These are phyloP conservation scores for Candida jianshihensis DNA, from an alignment of 805 yeast genomes.

Conservation along the genomic window DNA sequence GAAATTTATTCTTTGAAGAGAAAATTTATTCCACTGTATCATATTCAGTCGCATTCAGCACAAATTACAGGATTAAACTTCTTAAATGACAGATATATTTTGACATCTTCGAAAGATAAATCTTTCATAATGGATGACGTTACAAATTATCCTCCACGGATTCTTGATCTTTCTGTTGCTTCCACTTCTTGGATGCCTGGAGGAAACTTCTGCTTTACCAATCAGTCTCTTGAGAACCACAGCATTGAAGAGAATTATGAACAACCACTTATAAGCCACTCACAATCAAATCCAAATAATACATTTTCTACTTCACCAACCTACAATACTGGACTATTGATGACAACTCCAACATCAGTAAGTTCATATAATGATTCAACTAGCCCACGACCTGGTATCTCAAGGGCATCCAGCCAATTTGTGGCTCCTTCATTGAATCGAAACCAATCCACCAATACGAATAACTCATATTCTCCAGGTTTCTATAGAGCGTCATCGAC, in stretches of 20 bases:
- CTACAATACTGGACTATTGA: background rate
- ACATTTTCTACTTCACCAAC: conserved; percentile 13
- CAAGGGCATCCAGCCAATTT: conserved; percentile 15
- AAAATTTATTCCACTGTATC: conserved; percentile 61
- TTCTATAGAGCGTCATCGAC: background rate
- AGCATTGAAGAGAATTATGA: background rate
- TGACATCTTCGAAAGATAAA: conserved; percentile 48
- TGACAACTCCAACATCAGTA: conserved; percentile 8
- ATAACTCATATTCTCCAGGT: background rate
- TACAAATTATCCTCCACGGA: conserved; percentile 31
- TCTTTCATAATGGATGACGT: conserved; percentile 42
- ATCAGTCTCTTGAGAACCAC: conserved; percentile 29
- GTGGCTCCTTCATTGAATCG: conserved; percentile 14
- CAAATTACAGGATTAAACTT: conserved; percentile 53
- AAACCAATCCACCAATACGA: conserved; percentile 11
- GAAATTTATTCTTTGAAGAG: conserved; percentile 66
- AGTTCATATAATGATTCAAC: conserved; percentile 7
- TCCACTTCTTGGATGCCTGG: conserved; percentile 54
- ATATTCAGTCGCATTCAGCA: conserved; percentile 41
- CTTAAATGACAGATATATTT: conserved; percentile 37
- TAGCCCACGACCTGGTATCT: conserved; percentile 20
- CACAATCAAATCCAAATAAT: background rate
- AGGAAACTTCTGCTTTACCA: conserved; percentile 40
- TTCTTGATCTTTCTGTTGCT: conserved; percentile 45
- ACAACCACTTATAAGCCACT: background rate